These are phyloP conservation scores for Fomitiporia mediterranea DNA, from an alignment of 1,284 basidiomycete genomes.

Conservation along the genomic window DNA sequence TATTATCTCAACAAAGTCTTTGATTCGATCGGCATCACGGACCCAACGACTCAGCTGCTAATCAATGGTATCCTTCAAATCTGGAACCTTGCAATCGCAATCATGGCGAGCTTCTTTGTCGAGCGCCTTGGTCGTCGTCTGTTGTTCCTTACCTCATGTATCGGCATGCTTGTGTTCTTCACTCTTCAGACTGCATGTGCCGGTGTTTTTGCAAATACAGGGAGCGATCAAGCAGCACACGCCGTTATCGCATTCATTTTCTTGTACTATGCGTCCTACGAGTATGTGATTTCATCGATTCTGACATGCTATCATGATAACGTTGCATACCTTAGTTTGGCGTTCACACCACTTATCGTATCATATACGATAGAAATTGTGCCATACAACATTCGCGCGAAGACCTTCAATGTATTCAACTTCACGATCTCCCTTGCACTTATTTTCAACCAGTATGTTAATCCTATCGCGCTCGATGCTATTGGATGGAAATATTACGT, in stretches of 20 bases:
- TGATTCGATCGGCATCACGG: conserved; percentile 42
- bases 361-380: conserved; percentile 56
- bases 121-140: conserved; percentile 23
- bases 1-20: conserved; percentile 33
- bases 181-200: conserved; percentile 40
- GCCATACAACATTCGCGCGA: conserved; percentile 53
- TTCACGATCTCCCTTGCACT: conserved; percentile 46
- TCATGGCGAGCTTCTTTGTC: conserved; percentile 21
- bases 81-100: conserved; percentile 25
- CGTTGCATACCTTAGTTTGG: conserved; percentile 30
- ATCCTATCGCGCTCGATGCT: conserved; percentile 35
- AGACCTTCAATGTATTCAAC: conserved; percentile 56
- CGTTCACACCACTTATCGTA: conserved; percentile 53
- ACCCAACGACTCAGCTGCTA: conserved; percentile 49
- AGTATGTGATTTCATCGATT: conserved; percentile 25
- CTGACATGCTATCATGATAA: neutral
- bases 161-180: conserved; percentile 40
- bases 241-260: conserved; percentile 49
- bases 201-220: conserved; percentile 34
- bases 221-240: conserved; percentile 34
- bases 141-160: conserved; percentile 20
- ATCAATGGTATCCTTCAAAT: conserved; percentile 57
- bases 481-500: conserved; percentile 41
- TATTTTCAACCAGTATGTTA: conserved; percentile 57
- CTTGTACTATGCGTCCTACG: conserved; percentile 40